phyloP scores from a whole-genome alignment of 2,329 filamentous ascomycete species.

The Stagonosporopsis chrysanthemi region DNA sequence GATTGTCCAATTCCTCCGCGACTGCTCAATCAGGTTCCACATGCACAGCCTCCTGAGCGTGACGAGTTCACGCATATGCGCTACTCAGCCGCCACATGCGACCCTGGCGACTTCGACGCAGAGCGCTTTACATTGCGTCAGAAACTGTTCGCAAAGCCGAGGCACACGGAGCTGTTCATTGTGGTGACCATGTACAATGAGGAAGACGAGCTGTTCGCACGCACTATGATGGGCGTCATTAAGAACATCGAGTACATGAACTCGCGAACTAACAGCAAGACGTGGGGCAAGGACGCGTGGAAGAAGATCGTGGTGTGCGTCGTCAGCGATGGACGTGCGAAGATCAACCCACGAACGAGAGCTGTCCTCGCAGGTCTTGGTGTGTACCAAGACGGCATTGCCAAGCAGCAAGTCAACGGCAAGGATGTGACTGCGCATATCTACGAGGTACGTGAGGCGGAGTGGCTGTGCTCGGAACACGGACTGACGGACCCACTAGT shows the following conservation, averaged over 20 bases:
- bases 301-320: conserved; percentile 99
- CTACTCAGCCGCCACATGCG: conserved; percentile 93
- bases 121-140: conserved; percentile 92
- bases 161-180: conserved; percentile 94
- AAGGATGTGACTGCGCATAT: conserved; percentile 98
- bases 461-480: conserved; percentile 3
- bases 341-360: conserved; percentile 92
- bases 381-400: conserved; percentile 97
- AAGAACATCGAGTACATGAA: conserved; percentile 99
- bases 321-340: conserved; percentile 94
- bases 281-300: conserved; percentile 98
- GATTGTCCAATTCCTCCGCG: conserved; percentile 94
- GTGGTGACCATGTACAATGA: conserved; percentile 99
- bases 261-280: conserved; percentile 89
- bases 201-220: conserved; percentile 92
- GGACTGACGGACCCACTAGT: conserved; percentile 52
- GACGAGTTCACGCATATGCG: conserved; percentile 89
- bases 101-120: conserved; percentile 85
- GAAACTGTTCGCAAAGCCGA: conserved; percentile 87
- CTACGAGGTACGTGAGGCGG: conserved; percentile 65
- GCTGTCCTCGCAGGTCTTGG: conserved; percentile 91
- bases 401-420: conserved; percentile 95
- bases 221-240: conserved; percentile 95
- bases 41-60: conserved; percentile 79
- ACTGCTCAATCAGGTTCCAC: conserved; percentile 84